Conservation (phyloP, 257 asterid genomes). For the Solanum verrucosum region DNA sequence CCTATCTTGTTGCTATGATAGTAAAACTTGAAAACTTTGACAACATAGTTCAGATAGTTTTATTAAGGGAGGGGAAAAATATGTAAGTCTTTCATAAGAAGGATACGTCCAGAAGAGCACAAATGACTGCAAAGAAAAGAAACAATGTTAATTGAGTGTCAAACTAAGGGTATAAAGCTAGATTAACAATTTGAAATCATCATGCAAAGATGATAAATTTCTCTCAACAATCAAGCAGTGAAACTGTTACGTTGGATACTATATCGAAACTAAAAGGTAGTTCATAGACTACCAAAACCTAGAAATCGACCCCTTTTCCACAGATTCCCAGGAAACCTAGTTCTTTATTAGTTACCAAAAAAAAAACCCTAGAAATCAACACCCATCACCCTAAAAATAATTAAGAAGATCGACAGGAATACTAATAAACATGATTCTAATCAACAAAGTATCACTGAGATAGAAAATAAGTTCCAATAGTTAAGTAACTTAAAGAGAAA, state of each 20-base stretch:
- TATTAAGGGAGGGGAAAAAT: background rate
- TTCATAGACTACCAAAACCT: background rate
- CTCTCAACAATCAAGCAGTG: background rate
- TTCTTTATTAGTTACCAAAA: background rate
- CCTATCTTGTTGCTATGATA: background rate
- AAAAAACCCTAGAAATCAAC: background rate
- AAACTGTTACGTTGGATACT: background rate
- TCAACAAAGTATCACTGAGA: background rate
- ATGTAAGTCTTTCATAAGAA: background rate
- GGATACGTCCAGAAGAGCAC: background rate
- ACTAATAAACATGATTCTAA: background rate
- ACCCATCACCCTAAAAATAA: background rate
- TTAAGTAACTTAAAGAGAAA: background rate
- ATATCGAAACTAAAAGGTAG: background rate
- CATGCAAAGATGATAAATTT: background rate
- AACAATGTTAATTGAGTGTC: background rate
- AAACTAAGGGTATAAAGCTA: background rate
- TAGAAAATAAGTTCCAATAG: background rate
- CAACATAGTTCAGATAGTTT: background rate
- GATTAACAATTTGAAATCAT: background rate
- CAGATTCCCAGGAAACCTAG: background rate
- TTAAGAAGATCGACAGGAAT: background rate
- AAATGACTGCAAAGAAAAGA: background rate
- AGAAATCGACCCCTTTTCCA: background rate
- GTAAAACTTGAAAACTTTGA: background rate